These are phyloP conservation scores for Plasmodium fragile DNA, from an alignment of 169 alveolate genomes.

Conservation along the genomic window DNA sequence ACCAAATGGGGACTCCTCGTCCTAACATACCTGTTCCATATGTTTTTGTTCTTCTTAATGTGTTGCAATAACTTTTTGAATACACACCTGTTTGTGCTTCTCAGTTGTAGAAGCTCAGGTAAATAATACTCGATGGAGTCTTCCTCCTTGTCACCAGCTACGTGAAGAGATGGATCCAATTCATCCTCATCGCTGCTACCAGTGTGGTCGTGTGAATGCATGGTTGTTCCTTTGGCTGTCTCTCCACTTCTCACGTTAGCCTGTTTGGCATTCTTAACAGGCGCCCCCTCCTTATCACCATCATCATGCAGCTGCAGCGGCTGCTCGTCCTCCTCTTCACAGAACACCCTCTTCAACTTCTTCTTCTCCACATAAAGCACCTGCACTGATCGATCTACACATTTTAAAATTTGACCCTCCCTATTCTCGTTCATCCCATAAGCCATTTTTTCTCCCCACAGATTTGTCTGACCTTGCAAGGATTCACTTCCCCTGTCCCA, in stretches of 20 bases:
- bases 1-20: background rate
- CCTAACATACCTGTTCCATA: slow-evolving; percentile 17
- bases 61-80: slow-evolving; percentile 8
- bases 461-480: background rate
- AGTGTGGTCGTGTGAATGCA: background rate
- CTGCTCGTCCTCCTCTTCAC: background rate
- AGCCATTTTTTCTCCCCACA: background rate
- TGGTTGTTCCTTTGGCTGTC: background rate
- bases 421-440: background rate
- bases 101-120: slow-evolving; percentile 13
- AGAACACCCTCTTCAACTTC: background rate
- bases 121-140: background rate
- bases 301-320: background rate
- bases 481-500: background rate
- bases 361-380: slow-evolving; percentile 25
- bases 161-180: background rate
- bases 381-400: background rate
- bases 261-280: background rate
- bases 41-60: background rate
- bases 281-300: background rate
- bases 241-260: background rate
- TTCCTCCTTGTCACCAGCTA: background rate
- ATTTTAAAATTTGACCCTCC: background rate
- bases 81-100: background rate
- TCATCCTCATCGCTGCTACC: slow-evolving; percentile 5